These are phyloP conservation scores for Amylostereum chailletii DNA, from an alignment of 1,284 basidiomycete genomes.

Conservation along the genomic window DNA sequence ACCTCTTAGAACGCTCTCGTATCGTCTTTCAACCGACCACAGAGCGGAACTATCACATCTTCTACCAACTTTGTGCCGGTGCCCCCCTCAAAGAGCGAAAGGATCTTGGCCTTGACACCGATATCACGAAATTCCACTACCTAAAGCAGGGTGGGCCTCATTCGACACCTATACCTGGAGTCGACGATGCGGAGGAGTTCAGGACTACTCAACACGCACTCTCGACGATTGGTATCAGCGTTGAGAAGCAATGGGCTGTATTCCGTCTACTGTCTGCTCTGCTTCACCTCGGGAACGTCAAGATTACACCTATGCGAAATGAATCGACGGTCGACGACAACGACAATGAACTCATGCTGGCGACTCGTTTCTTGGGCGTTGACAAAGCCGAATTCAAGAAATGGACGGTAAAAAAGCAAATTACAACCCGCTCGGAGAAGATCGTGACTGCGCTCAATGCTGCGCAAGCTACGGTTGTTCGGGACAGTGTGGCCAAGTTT, in stretches of 20 bases:
- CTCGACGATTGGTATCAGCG: slow-evolving; percentile 93
- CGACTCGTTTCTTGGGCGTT: slow-evolving; percentile 87
- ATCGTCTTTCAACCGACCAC: slow-evolving; percentile 96
- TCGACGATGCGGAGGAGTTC: slow-evolving; percentile 97
- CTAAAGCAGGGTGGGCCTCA: slow-evolving; percentile 88
- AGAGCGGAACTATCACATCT: slow-evolving; percentile 99
- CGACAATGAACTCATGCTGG: slow-evolving; percentile 74
- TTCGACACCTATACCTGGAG: slow-evolving; percentile 81
- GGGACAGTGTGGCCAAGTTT: slow-evolving; percentile 97
- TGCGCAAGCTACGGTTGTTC: slow-evolving; percentile 89
- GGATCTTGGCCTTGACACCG: slow-evolving; percentile 83
- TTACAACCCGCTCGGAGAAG: slow-evolving; percentile 91
- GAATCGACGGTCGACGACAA: slow-evolving; percentile 84
- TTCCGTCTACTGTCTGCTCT: slow-evolving; percentile 92
- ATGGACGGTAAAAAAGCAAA: slow-evolving; percentile 98
- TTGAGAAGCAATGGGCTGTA: slow-evolving; percentile 97
- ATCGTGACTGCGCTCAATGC: slow-evolving; percentile 85
- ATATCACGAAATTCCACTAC: slow-evolving; percentile 86
- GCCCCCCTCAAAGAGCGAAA: slow-evolving; percentile 93
- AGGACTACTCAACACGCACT: slow-evolving; percentile 88
- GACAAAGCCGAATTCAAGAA: slow-evolving; percentile 94
- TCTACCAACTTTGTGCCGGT: slow-evolving; percentile 98
- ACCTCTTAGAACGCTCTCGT: slow-evolving; percentile 93
- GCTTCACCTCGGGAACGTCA: slow-evolving; percentile 94
- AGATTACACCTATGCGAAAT: slow-evolving; percentile 73